phyloP scores from a whole-genome alignment of 257 asterid genomes.

The Voacanga thouarsii region DNA sequence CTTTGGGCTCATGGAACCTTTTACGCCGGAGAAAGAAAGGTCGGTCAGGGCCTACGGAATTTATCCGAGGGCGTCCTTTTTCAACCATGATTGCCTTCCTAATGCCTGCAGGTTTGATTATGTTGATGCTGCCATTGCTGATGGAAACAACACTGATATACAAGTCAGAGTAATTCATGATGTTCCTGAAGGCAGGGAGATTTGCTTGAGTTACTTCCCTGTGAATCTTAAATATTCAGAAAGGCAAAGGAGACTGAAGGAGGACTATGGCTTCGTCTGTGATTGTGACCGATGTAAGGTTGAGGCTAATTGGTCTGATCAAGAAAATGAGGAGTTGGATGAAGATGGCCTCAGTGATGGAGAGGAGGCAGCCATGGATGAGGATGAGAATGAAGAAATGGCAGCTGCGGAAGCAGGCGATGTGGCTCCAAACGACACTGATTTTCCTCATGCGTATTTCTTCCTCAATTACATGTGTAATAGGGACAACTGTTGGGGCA shows the following conservation, averaged over 20 bases:
- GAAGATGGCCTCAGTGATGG: slow-evolving; percentile 23
- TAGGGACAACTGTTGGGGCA: slow-evolving; percentile 77
- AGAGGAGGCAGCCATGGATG: slow-evolving; percentile 42
- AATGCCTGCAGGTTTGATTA: slow-evolving; percentile 94
- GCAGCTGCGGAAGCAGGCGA: slow-evolving; percentile 24
- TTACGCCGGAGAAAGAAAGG: slow-evolving; percentile 41
- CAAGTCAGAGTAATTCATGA: slow-evolving; percentile 76
- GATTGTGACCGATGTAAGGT: slow-evolving; percentile 89
- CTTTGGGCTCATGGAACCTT: slow-evolving; percentile 87
- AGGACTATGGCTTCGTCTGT: slow-evolving; percentile 76
- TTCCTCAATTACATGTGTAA: slow-evolving; percentile 75
- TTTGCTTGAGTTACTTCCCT: slow-evolving; percentile 89
- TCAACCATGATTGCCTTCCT: slow-evolving; percentile 97
- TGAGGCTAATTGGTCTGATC: slow-evolving; percentile 90
- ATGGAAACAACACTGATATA: slow-evolving; percentile 46
- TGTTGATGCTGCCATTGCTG: slow-evolving; percentile 40
- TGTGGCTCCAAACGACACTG: slow-evolving; percentile 33
- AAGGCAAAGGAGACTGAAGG: slow-evolving; percentile 80
- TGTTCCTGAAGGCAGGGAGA: slow-evolving; percentile 66
- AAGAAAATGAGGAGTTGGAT: slow-evolving; percentile 55
- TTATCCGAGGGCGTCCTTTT: slow-evolving; percentile 75
- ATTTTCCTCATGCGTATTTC: slow-evolving; percentile 89
- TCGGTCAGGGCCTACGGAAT: slow-evolving; percentile 85
- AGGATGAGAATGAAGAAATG: slow-evolving; percentile 42
- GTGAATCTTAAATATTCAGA: slow-evolving; percentile 68